Conservation (phyloP, 2,329 filamentous ascomycete genomes). For the Diatrype stigma region DNA sequence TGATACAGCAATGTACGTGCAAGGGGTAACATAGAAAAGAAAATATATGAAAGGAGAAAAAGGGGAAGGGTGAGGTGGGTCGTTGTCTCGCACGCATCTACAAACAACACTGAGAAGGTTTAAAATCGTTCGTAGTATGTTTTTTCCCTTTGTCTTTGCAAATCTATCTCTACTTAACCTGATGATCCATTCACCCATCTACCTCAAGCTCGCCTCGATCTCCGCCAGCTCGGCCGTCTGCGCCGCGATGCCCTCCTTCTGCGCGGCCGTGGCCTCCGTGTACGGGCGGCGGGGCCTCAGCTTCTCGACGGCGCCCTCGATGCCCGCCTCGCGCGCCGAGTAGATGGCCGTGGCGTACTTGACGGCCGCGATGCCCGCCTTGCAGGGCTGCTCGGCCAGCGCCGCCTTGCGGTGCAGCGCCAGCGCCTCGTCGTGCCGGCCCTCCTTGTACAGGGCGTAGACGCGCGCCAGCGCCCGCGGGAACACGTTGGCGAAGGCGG, state of each 20-base stretch:
- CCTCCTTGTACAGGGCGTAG: slow-evolving; percentile 57
- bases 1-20: no score
- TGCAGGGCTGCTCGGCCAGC: slow-evolving; percentile 61
- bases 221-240: slow-evolving; percentile 34
- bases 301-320: slow-evolving; percentile 55
- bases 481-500: slow-evolving; percentile 60
- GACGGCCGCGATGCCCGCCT: slow-evolving; percentile 62
- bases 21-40: no score
- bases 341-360: slow-evolving; percentile 64
- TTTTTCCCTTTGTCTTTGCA: no score
- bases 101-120: no score
- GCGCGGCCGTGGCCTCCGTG: slow-evolving; percentile 39
- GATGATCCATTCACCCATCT: no score
- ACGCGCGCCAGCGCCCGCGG: slow-evolving; percentile 53
- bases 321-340: slow-evolving; percentile 54
- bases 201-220: slow-evolving; percentile 23
- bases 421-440: slow-evolving; percentile 55
- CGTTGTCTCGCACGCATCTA: no score
- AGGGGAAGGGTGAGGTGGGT: no score
- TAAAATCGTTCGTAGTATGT: no score
- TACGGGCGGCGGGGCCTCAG: slow-evolving; percentile 61
- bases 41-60: no score
- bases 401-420: slow-evolving; percentile 58
- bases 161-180: no score
- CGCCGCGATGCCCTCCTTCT: slow-evolving; percentile 36